Evolutionary conservation across 352 stramenopile species (phyloP).

Genomic region (Pythium aristosporum): DNA sequence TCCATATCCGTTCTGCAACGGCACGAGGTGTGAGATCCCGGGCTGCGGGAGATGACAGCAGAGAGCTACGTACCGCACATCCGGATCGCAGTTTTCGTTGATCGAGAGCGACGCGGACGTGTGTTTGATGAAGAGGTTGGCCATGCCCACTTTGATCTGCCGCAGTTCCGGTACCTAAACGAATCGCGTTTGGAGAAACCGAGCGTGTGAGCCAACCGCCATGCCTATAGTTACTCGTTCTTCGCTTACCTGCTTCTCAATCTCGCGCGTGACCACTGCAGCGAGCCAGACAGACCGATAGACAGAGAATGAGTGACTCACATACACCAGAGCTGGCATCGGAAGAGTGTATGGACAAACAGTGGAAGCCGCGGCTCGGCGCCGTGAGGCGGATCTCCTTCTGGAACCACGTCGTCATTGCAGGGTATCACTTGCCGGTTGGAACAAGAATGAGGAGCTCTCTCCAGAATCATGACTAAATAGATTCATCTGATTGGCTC

Average conservation of each 20-base stretch:
- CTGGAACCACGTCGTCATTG: constrained; percentile 78
- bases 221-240: too few species aligned
- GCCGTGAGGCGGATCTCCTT: constrained; percentile 85
- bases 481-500: constrained; percentile 16
- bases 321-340: not conserved
- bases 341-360: constrained; percentile 26
- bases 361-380: constrained; percentile 78
- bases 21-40: not conserved
- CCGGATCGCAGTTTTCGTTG: constrained; percentile 95
- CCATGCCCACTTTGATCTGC: constrained; percentile 91
- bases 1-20: constrained; percentile 90
- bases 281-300: too few species aligned
- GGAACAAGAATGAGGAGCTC: not conserved
- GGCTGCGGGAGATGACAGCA: not conserved
- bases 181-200: too few species aligned
- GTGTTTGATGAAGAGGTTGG: constrained; percentile 96
- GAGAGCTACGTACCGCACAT: constrained; percentile 74
- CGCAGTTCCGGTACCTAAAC: constrained; percentile 57
- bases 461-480: too few species aligned
- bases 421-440: not conserved
- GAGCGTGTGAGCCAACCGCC: too few species aligned
- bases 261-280: constrained; percentile 77
- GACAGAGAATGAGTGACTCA: not conserved
- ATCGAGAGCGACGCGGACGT: constrained; percentile 95
- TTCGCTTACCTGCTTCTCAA: constrained; percentile 71